Base-by-base conservation (phyloP, 371 early-diverging fungal species). In the Mycotypha africana region DNA sequence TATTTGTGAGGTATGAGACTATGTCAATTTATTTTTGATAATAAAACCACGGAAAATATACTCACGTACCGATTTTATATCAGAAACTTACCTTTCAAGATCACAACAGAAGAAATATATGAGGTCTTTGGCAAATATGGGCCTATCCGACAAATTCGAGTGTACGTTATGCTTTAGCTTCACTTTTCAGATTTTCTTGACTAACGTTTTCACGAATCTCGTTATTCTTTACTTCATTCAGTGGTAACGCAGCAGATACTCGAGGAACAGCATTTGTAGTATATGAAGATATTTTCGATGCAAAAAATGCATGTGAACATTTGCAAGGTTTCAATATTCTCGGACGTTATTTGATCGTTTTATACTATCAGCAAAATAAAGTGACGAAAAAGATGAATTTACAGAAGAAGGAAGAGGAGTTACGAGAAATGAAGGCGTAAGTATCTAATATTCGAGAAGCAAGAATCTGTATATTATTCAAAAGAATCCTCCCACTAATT, bases 111-210 rank as follows among this genome's bases (percentile, higher is more conserved):
- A 57, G 96, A 97, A 51, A 82, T 96, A 83, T 97, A 91, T 61
- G 95, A 95, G 58, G 78, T 97, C 40, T 97, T 97, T 83, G 97
- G 96, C 42, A 91, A 93, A 76, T 95, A 97, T 57, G 97, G 97
- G 4, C 86, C 95, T 7, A 90, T 97, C 45, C 76, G 97, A 47
- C 97, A 97, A 68, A 91, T 97, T 28, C 78, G 96, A 64, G 65
- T 92, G 78, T 81, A 76, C 60, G 58, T 47, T 19, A n/a, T n/a
- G n/a, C n/a, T n/a, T n/a, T n/a, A n/a, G n/a, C n/a, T n/a, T n/a
- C n/a, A n/a, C n/a, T n/a, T n/a, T n/a, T n/a, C n/a, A n/a, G n/a
- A n/a, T n/a, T n/a, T n/a, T n/a, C n/a, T n/a, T n/a, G n/a, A n/a
- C n/a, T n/a, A n/a, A n/a, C n/a, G n/a, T n/a, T n/a, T n/a, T n/a